Base-by-base conservation (phyloP, 108 stramenopile species). In the Aurantiochytrium sp. region DNA sequence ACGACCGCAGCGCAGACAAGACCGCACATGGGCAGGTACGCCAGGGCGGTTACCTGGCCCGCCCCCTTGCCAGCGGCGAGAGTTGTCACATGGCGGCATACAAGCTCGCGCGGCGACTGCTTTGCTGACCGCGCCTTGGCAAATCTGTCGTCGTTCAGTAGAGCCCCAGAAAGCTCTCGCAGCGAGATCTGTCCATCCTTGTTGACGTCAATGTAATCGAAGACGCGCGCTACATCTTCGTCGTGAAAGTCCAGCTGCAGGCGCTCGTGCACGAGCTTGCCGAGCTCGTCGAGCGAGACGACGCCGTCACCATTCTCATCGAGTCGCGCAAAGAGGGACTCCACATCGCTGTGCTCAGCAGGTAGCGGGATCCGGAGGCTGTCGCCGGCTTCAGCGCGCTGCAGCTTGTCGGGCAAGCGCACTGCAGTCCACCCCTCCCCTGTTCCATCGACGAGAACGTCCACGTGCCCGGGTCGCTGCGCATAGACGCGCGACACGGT, bases 191-290 rank as follows among this genome's bases (percentile, higher is more conserved):
- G 86, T 0, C 89, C 89, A 45, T 91, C 90, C 27, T 55, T 37
- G 45, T 91, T 89, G 6, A 54, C 50, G 50, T 91, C 90, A 10
- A 91, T 50, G 24, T 52, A 45, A 50, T 87, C 86, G 39, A 89
- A 89, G 37, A 91, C 88, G n/a, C 86, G 37, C 30, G 69, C 50
- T 52, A 91, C 53, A 22, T 91, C 90, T n/a, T 34, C 15, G 41
- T 55, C 86, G 21, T 86, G 55, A 55, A 91, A 31, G 6, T 24
- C 27, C 36, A 81, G 45, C 1, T 17, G 42, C 0, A 42, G 19
- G 21, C 32, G 21, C 24, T 81, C 24, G 6, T 8, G 36, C 15
- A 81, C 30, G 1, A 81, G 12, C 2, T 15, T 48, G 21, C 45
- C 12, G 30, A 81, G 45, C 45, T 81, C 73, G 10, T 81, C 73